Percentiles rank a stretch among this genome's conserved stretches.
phyloP scores from a whole-genome alignment of 1,139 yeast species.

The Lodderomyces margitis region DNA sequence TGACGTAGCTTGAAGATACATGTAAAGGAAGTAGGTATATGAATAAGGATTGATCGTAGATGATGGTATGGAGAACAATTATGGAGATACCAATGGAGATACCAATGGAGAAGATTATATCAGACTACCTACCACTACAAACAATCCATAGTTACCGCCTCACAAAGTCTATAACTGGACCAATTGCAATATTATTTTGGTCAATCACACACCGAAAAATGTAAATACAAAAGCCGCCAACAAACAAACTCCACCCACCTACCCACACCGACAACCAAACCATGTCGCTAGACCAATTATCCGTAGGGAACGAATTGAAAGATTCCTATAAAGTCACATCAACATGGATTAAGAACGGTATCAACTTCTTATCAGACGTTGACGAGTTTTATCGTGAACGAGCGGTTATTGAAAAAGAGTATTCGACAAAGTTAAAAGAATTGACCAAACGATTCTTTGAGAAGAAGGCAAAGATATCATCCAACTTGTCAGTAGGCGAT shows the following conservation, averaged over 20 bases:
- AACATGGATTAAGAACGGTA: slow-evolving; percentile 73
- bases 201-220: background rate
- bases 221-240: too few species aligned
- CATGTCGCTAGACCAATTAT: slow-evolving; percentile 21
- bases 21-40: too few species aligned
- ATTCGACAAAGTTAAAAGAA: slow-evolving; percentile 63
- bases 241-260: background rate
- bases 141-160: too few species aligned
- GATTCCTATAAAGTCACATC: slow-evolving; percentile 77
- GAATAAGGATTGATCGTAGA: too few species aligned
- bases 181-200: too few species aligned
- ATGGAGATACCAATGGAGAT: too few species aligned
- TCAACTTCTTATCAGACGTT: slow-evolving; percentile 73
- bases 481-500: slow-evolving; percentile 83
- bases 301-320: slow-evolving; percentile 69
- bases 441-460: slow-evolving; percentile 71
- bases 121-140: too few species aligned
- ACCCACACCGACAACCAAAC: background rate
- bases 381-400: slow-evolving; percentile 84
- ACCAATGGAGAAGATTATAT: too few species aligned
- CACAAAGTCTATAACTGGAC: too few species aligned
- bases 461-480: slow-evolving; percentile 68
- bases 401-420: slow-evolving; percentile 78
- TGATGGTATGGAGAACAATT: too few species aligned
- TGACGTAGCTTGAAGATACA: too few species aligned